Evolutionary conservation across 108 stramenopile genomes (phyloP).

Genomic region (Fistulifera solaris): DNA sequence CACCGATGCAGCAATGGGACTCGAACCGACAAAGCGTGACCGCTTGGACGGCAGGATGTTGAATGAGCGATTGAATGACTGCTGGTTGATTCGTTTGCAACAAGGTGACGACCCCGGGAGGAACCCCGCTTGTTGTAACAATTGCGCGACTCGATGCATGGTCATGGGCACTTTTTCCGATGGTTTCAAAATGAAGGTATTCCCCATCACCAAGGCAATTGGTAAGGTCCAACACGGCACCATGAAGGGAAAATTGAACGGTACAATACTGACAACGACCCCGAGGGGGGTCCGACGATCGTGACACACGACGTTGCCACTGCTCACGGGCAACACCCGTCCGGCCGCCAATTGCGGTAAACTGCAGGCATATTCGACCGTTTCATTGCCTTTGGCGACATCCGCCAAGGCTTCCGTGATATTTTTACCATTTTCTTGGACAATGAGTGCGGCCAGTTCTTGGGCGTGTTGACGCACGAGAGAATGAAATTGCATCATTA

Average conservation of each 20-base stretch:
- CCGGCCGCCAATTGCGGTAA: constrained; percentile 89
- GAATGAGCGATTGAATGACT: constrained; percentile 50
- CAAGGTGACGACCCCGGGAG: constrained; percentile 78
- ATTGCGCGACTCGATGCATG: constrained; percentile 47
- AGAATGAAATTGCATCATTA: constrained; percentile 91
- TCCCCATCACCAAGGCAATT: constrained; percentile 89
- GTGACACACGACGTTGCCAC: constrained; percentile 60
- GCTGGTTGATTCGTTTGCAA: constrained; percentile 61
- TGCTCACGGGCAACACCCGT: constrained; percentile 55
- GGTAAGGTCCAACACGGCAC: constrained; percentile 73
- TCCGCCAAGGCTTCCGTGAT: constrained; percentile 91
- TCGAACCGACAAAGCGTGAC: constrained; percentile 94
- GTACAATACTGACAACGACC: constrained; percentile 87
- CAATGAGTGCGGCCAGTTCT: constrained; percentile 84
- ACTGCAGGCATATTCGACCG: constrained; percentile 93
- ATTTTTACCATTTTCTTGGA: constrained; percentile 95
- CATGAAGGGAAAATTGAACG: constrained; percentile 80
- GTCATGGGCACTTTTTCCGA: constrained; percentile 88
- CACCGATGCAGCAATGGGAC: constrained; percentile 78
- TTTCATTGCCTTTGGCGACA: constrained; percentile 97
- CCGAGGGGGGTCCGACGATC: constrained; percentile 87
- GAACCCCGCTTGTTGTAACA: constrained; percentile 70
- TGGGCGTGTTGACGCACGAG: constrained; percentile 65
- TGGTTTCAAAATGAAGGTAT: constrained; percentile 81
- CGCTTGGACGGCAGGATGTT: constrained; percentile 58